Base-by-base conservation (phyloP, 1,284 basidiomycete species). In the Cystobasidium sp. region DNA sequence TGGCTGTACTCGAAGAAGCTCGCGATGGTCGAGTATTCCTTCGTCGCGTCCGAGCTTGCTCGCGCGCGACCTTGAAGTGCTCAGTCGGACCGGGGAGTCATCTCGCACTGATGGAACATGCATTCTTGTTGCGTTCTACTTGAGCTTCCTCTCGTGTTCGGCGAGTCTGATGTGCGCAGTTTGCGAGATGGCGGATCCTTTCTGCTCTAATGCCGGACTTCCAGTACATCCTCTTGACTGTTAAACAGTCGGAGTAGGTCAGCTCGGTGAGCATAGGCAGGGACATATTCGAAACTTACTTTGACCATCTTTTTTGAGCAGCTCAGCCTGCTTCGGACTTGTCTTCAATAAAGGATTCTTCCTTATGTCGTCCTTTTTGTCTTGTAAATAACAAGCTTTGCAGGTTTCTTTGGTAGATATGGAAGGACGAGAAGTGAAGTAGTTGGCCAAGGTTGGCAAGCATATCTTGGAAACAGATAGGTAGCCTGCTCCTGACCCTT, bases 321-420 rank as follows among this genome's bases (percentile, higher is more conserved):
- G 53, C 61, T 56, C 46, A 8, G n/a, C n/a, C 47, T 59, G 46
- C 62, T 55, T 73, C 7, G 46, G 37, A 7, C 37, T 55, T 9
- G 22, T 14, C 12, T 53, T 53, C 37, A 47, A 0, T 8, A 12
- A 20, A 16, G 24, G 41, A 41, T 56, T 43, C 12, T 31, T 37
- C 41, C 46, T 24, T 14, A 73, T 73, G 1, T 43, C 39, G 4
- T 46, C 39, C 16, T 49, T 55, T 46, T 73, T 66, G 24, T 20
- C 62, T 37, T 73, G 52, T 39, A 66, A 12, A 14, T 66, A 31
- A 43, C 70, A 73, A 6, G 52, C 62, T 46, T 58, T 46, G 46
- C 70, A 73, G 14, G 70, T 73, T 31, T 73, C 70, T 52, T 73
- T 73, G 31, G 56, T 31, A 2, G 69, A n/a, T 31, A 66, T 49